Base-by-base conservation (phyloP, 371 early-diverging fungal genomes). In the Lichtheimia ramosa region DNA sequence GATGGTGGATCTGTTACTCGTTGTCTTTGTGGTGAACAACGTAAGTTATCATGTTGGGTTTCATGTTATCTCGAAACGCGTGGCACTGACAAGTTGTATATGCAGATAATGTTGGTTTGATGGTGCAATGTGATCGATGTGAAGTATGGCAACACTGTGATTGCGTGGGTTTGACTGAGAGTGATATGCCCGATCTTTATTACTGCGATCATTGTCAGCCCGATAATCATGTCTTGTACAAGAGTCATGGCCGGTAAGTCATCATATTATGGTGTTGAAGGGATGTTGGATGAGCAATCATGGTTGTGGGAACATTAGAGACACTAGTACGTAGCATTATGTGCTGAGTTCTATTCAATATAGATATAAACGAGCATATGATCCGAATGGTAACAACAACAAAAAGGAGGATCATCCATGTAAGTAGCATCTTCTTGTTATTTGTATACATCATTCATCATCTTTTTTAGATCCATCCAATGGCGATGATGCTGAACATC, bases 71-170 rank as follows among this genome's bases (percentile, higher is more conserved):
- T n/a, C 46, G 18, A 46, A n/a, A 25, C 56, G 24, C 56, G 56
- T 25, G 43, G 20, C 56, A 24, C 23, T 55, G 4, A 25, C 25
- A 23, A 48, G 53, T n/a, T n/a, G 2, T 18, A 28, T 23, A 41
- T 56, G 50, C 53, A 84, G 87, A 90, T 65, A 87, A 87, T 68
- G 79, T 83, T 12, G 93, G 90, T 43, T 69, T 88, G 43, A 94
- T 93, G 93, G 91, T 95, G 28, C 91, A 93, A 71, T 95, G 95
- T 74, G 94, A 95, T 59, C 80, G 82, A 14, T 95, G 95, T 68
- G 83, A 88, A 63, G 93, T 93, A 12, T 95, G 95, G 95, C 95
- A 95, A 71, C 95, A 95, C 69, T 89, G 89, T 61, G 83, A 87
- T 25, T 95, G 95, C 67, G 88, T 95, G 61, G 91, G 92, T 16